Evolutionary conservation across 495 filamentous ascomycete species (phyloP), one percentile per base, ranked within the genome.

Genomic region (Astrocystis sublimbata): DNA sequence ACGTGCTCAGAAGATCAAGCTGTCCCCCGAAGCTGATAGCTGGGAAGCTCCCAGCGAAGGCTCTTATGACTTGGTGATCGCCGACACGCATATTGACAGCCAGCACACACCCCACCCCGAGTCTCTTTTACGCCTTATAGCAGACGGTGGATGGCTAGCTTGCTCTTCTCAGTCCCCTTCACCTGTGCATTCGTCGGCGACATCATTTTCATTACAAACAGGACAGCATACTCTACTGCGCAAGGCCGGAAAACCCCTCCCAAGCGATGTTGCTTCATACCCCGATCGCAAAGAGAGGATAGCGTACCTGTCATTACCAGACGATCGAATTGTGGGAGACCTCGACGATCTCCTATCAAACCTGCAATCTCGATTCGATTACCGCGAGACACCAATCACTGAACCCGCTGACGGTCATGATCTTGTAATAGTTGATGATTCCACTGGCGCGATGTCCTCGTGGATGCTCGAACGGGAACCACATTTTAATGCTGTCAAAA

Each of bases 381-480:
- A 61, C 10, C 26, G 42, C 24, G 38, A 63, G 35, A 60, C 60
- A 19, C 8, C 8, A n/a, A 54, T 66, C 21, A 35, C 53, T 3
- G 38, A 59, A 36, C 63, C 63, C 49, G n/a, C 8, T 19, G 33
- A 23, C 1, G 31, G 36, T 10, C 43, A 56, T 15, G 50, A 66
- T 17, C 45, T 24, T 47, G 26, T 68, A n/a, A n/a, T 66, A 36
- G 30, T 68, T 46, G 59, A 68, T 46, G 63, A 68, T 38, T 56
- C 50, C 9, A 46, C 31, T 12, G 63, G 63, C 13, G 56, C 63
- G 6, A n/a, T 66, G 40, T 65, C 64, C 21, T 46, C 53, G 31
- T 63, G 43, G 15, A 68, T 68, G 28, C 56, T 65, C 24, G 60
- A 46, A 13, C 50, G 60, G n/a, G 31, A 57, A 19, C 23, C 3